Conservation (phyloP, 495 filamentous ascomycete genomes). For the Xylaria venustula region DNA sequence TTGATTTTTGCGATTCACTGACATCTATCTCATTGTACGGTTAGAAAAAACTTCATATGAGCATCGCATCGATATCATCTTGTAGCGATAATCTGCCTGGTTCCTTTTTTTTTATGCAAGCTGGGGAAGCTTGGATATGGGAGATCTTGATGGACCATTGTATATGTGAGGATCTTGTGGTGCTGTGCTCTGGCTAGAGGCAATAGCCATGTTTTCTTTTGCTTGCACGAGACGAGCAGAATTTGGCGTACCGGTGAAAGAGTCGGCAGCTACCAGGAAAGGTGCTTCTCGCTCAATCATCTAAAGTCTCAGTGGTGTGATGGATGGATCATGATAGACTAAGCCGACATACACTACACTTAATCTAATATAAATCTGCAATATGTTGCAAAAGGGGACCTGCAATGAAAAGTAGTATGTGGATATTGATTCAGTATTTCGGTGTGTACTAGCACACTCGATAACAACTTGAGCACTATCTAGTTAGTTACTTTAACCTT, state of each 20-base stretch:
- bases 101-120: background rate
- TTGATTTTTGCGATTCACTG: slow-evolving; percentile 8
- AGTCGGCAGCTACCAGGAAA: background rate
- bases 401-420: background rate
- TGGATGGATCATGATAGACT: slow-evolving; percentile 12
- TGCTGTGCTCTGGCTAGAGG: background rate
- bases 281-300: background rate
- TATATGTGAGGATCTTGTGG: slow-evolving; percentile 24
- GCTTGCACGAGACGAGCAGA: slow-evolving; percentile 3
- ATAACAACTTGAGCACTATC: too few relatives aligned
- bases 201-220: background rate
- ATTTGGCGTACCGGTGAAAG: slow-evolving; percentile 1
- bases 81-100: slow-evolving; percentile 5
- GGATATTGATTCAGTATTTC: too few relatives aligned
- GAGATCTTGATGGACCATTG: slow-evolving; percentile 16
- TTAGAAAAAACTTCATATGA: slow-evolving; percentile 19
- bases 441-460: too few relatives aligned
- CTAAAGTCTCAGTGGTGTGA: background rate
- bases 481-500: too few relatives aligned
- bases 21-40: slow-evolving; percentile 20
- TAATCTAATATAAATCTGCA: slow-evolving; percentile 15
- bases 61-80: slow-evolving; percentile 8
- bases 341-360: slow-evolving; percentile 15
- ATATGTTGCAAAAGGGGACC: background rate
- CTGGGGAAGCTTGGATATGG: background rate